These are phyloP conservation scores for Cyanidiococcus yangmingshanensis DNA, from an alignment of 23 red algal species.

Conservation along the genomic window DNA sequence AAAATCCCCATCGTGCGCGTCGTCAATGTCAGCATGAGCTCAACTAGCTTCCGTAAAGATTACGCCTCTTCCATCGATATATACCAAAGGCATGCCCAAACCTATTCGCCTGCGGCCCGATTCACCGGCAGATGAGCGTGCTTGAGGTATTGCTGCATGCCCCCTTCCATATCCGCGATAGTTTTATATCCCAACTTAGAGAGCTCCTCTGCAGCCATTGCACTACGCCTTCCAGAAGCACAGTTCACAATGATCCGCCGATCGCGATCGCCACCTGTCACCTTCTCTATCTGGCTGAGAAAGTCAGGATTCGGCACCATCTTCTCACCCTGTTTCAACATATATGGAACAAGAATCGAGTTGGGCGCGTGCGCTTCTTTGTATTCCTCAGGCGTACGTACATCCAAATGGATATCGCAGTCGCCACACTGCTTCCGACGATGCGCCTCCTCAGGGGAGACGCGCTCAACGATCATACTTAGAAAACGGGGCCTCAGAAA, in stretches of 20 bases:
- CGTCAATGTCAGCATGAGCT: too few relatives aligned
- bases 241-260: constrained; percentile 1
- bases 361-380: not conserved
- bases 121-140: not conserved
- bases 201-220: not conserved
- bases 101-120: not conserved
- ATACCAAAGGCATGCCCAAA: not conserved
- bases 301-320: constrained; percentile 10
- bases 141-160: constrained; percentile 6
- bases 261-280: not conserved
- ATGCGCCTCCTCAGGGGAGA: constrained; percentile 14
- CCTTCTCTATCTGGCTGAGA: not conserved
- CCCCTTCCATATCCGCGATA: constrained; percentile 15
- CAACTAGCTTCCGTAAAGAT: too few relatives aligned
- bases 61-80: too few relatives aligned
- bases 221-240: constrained; percentile 5
- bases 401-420: constrained; percentile 10
- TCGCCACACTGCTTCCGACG: constrained; percentile 13
- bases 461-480: not conserved
- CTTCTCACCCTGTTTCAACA: not conserved
- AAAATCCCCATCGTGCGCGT: too few relatives aligned
- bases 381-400: constrained; percentile 14
- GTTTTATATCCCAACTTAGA: not conserved
- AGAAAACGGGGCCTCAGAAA: not conserved
- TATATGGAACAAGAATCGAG: not conserved